A percentile compares a stretch with the other conserved stretches of the same genome.
Conservation (phyloP, 2,329 filamentous ascomycete species). For the Hymenoscyphus fructigenus region DNA sequence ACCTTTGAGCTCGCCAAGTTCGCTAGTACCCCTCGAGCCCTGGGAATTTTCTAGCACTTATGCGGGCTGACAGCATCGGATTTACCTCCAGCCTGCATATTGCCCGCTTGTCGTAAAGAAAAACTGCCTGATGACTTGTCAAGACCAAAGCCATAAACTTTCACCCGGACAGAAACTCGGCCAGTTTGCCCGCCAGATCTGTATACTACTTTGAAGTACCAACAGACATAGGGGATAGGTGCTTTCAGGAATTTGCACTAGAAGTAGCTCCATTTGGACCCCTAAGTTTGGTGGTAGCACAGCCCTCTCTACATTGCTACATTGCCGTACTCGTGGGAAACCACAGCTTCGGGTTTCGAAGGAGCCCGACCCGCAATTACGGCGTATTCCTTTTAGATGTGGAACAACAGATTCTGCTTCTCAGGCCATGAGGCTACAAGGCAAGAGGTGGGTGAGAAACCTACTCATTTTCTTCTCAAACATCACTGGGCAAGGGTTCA, state of each 20-base stretch:
- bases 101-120: neutral
- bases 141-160: neutral
- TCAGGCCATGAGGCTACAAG: neutral
- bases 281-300: neutral
- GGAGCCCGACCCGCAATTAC: neutral
- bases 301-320: neutral
- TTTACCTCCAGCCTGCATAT: neutral
- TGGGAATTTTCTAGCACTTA: neutral
- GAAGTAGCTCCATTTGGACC: neutral
- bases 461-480: neutral
- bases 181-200: neutral
- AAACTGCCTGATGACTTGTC: neutral
- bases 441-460: neutral
- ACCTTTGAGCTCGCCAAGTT: neutral
- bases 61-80: constrained; percentile 1
- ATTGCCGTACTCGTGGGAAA: constrained; percentile 3
- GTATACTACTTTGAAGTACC: neutral
- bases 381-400: neutral
- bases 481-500: neutral
- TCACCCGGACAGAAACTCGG: neutral
- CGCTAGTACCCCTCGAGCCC: neutral
- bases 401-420: neutral
- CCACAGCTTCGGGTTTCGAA: constrained; percentile 2
- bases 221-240: neutral
- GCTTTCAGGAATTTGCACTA: neutral